A percentile compares a stretch with the other conserved stretches of the same genome.
phyloP scores from a whole-genome alignment of 257 asterid species.

The Solanum sejunctum region DNA sequence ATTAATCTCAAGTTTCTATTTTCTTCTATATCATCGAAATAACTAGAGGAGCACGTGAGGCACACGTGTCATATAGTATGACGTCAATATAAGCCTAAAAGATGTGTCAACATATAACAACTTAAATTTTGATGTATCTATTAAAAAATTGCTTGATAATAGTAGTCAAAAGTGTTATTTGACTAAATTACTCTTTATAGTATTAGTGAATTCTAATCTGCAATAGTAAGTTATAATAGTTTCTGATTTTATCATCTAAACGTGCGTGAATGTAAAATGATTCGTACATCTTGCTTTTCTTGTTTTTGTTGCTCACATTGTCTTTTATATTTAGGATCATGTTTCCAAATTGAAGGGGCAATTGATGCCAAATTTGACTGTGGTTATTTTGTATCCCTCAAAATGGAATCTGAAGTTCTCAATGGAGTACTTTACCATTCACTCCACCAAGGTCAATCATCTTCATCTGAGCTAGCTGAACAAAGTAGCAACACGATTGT shows the following conservation, averaged over 20 bases:
- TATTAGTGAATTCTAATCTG: no score
- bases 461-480: neutral
- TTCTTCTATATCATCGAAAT: neutral
- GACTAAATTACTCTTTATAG: neutral
- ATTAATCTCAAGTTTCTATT: no score
- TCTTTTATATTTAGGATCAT: conserved; percentile 5
- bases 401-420: conserved; percentile 41
- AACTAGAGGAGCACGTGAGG: neutral
- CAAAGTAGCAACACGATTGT: conserved; percentile 19
- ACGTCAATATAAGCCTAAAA: neutral
- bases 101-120: neutral
- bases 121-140: neutral
- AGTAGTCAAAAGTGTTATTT: neutral
- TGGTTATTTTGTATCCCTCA: conserved; percentile 61
- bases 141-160: no score
- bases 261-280: neutral
- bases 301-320: neutral
- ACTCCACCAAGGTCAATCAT: neutral
- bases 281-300: neutral
- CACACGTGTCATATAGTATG: neutral
- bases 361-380: conserved; percentile 69
- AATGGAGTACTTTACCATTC: conserved; percentile 79
- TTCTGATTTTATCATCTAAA: neutral
- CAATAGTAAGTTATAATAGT: neutral
- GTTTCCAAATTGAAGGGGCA: conserved; percentile 44